Evolutionary conservation across 2,329 filamentous ascomycete species (phyloP).

Genomic region (Ascochyta pisi): DNA sequence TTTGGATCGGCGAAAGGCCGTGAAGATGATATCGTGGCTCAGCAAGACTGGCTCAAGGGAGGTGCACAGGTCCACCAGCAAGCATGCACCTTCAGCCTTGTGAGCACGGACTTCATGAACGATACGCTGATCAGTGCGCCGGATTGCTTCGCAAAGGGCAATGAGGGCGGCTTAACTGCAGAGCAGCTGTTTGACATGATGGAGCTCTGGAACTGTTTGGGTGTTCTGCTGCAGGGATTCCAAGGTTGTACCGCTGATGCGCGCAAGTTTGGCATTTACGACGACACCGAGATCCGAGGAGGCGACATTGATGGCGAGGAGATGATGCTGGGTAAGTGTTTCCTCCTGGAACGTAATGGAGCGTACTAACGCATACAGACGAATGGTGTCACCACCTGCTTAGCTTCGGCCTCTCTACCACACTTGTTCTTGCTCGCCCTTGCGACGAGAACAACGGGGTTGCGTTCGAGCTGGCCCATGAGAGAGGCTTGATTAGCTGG

Average conservation of each 20-base stretch:
- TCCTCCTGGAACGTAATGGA: not conserved
- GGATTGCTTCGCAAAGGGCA: constrained; percentile 65
- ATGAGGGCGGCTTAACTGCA: constrained; percentile 60
- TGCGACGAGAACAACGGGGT: constrained; percentile 47
- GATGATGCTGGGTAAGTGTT: constrained; percentile 56
- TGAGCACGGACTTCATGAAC: constrained; percentile 59
- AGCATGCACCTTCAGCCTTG: constrained; percentile 54
- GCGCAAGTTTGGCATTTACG: constrained; percentile 62
- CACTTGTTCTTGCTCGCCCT: constrained; percentile 59
- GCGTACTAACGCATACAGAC: constrained; percentile 49
- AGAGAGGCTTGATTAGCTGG: constrained; percentile 66
- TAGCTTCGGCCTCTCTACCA: constrained; percentile 63
- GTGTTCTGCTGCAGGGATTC: constrained; percentile 62
- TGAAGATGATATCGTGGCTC: constrained; percentile 65
- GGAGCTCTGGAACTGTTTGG: constrained; percentile 69
- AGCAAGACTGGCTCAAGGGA: constrained; percentile 69
- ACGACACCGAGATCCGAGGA: constrained; percentile 54
- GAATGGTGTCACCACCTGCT: constrained; percentile 68
- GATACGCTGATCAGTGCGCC: constrained; percentile 63
- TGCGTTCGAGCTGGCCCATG: constrained; percentile 61
- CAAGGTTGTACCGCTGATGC: constrained; percentile 63
- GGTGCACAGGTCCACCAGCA: constrained; percentile 59
- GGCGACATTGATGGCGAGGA: constrained; percentile 62
- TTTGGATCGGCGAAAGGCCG: constrained; percentile 66
- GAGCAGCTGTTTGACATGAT: constrained; percentile 69